Evolutionary conservation across 2,329 filamentous ascomycete species (phyloP), one percentile per base, ranked within the genome.

Genomic region (Aspergillus japonicus): DNA sequence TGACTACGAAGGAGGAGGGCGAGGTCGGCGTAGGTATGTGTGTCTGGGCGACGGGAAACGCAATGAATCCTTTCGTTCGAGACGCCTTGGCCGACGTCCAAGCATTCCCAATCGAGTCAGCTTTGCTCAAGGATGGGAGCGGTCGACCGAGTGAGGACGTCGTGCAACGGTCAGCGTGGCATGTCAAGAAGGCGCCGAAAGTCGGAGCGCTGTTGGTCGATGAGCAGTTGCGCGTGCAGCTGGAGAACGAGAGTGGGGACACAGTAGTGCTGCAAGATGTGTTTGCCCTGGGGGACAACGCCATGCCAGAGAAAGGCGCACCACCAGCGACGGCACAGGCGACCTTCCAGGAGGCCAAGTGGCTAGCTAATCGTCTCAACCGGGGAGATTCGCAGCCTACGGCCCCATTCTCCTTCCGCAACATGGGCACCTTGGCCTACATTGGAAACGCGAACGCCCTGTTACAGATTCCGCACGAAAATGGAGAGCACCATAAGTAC

Each of bases 291-390:
- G 85, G 85, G 19, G 85, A 87, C 72, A 86, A 84, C 63, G 83
- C 82, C 0, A 78, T 81, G 62, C 73, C 81, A 1, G 83, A 85
- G 67, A 79, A 73, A 2, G 81, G 81, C 1, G 70, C 75, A 0
- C 83, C 77, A 1, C 85, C 85, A 0, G 83, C 84, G 0, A 87
- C 85, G 0, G 84, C 85, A 2, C 85, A 86, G 69, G 84, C 85
- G 0, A 83, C 84, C 0, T 80, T 78, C 16, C 85, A 87, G 67
- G 83, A 87, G 68, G 84, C 84, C 0, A 75, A 78, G 24, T 87
- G 84, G 84, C 76, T 87, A 0, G 82, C 81, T 0, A 80, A 81
- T 56, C 77, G 77, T 1, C 69, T 87, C 26, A 87, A 87, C 68
- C 78, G 80, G 47, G 71, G 72, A n/a, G 78, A 84, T 47, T 57